Base-by-base conservation (phyloP, 345 rosid genomes). In the Acer yangbiense region DNA sequence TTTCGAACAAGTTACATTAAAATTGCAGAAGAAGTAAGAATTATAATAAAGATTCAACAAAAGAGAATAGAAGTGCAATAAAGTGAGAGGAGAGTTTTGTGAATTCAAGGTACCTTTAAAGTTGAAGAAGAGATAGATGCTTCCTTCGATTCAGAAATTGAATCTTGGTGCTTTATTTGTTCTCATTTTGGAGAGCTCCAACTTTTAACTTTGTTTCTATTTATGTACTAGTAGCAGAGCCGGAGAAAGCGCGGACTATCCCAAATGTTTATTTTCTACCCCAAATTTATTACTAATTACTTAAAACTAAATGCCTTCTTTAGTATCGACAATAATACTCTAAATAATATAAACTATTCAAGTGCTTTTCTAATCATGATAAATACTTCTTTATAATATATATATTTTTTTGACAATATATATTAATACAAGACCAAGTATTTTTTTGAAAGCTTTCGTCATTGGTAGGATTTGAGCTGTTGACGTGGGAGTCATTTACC, bases 171-270 rank as follows among this genome's bases (percentile, higher is more conserved):
- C 39, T 35, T 43, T 68, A n/a, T 20, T 9, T 20, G 2, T 2
- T 60, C 76, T 73, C 76, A 73, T 60, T 60, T 17, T 60, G 68
- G 35, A 14, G 75, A 55, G 17, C 5, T 72, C 16, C 2, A 55
- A 43, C 41, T 73, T 62, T 71, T 7, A 32, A 54, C 25, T 35
- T 0, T 71, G 2, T 29, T 71, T 25, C 65, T 32, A 58, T 58
- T 72, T 58, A 35, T 48, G 55, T 9, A 35, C 20, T 32, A 7
- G 43, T 9, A 39, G 32, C 41, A 12, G 67, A 13, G n/a, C 2
- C 13, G 18, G 48, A 0, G 16, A 61, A 14, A 35, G 65, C 25
- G 66, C 39, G 68, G 62, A 17, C 68, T 32, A 35, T 35, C 39
- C 6, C 6, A 35, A 35, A 35, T 35, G 5, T 35, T 35, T 35